Evolutionary conservation across 495 filamentous ascomycete species (phyloP).

Genomic region (Corynascus novoguineensis): DNA sequence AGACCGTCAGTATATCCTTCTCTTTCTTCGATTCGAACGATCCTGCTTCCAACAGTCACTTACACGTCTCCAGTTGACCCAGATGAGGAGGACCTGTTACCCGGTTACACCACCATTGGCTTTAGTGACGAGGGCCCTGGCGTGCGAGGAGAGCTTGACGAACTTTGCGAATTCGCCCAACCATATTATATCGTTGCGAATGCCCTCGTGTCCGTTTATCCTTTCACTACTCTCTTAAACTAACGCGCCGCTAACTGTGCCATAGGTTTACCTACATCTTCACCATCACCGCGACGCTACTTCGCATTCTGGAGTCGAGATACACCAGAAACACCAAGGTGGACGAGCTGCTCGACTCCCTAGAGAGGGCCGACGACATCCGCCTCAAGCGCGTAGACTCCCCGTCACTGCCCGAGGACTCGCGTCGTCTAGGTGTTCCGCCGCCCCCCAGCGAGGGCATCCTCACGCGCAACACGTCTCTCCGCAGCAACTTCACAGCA

Average conservation of each 20-base stretch:
- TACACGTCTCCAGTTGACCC: conserved; percentile 7
- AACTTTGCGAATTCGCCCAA: conserved; percentile 32
- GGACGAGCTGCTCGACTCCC: conserved; percentile 22
- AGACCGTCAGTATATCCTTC: conserved; percentile 14
- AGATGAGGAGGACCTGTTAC: background rate
- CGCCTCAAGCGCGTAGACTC: conserved; percentile 20
- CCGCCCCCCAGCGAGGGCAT: conserved; percentile 31
- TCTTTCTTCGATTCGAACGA: background rate
- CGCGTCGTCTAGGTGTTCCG: background rate
- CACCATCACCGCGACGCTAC: conserved; percentile 27
- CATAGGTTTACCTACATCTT: conserved; percentile 36
- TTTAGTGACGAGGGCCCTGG: conserved; percentile 25
- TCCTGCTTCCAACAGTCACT: background rate
- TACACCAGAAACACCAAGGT: conserved; percentile 24
- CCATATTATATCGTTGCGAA: conserved; percentile 32
- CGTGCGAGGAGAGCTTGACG: conserved; percentile 29
- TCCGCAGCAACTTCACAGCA: conserved; percentile 29
- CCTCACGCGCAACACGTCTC: conserved; percentile 29
- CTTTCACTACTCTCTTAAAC: too few species aligned
- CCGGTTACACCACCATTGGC: conserved; percentile 21
- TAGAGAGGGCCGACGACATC: conserved; percentile 25
- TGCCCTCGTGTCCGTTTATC: conserved; percentile 29
- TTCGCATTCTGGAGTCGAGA: conserved; percentile 31
- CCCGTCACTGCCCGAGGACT: conserved; percentile 5
- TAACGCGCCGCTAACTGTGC: conserved; percentile 4